phyloP scores from a whole-genome alignment of 768 basidiomycete species.

The Gyrodon lividus region DNA sequence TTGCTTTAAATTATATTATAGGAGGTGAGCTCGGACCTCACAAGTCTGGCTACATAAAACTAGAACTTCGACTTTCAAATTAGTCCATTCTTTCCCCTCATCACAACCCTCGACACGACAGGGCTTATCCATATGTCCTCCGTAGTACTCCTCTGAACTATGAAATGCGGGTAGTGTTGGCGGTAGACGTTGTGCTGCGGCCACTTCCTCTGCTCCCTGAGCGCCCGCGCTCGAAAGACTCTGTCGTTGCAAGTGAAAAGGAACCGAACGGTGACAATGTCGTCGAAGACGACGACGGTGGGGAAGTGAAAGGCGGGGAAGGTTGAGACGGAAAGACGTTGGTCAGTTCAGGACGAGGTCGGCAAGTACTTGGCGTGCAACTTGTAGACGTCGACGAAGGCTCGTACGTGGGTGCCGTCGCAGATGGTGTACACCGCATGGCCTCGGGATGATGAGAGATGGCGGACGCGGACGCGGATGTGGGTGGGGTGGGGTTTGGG shows the following conservation, averaged over 20 bases:
- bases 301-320: conserved; percentile 17
- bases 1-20: too few species aligned
- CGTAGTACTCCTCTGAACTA: not conserved
- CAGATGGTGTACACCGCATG: not conserved
- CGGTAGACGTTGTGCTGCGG: not conserved
- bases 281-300: conserved; percentile 30
- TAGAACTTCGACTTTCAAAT: not conserved
- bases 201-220: not conserved
- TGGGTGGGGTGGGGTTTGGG: too few species aligned
- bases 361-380: not conserved
- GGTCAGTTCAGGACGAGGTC: not conserved
- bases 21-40: too few species aligned
- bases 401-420: not conserved
- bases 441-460: not conserved
- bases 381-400: not conserved
- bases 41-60: not conserved
- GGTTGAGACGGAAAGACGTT: too few species aligned
- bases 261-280: conserved; percentile 27
- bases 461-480: not conserved
- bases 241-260: not conserved
- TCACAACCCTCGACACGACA: too few species aligned
- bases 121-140: not conserved
- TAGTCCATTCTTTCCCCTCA: not conserved
- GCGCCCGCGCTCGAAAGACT: not conserved
- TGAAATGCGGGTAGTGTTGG: not conserved